A percentile compares a stretch with the other conserved stretches of the same genome.
Evolutionary conservation across 2,329 filamentous ascomycete species (phyloP).

Genomic region (Diplodia sapinea): DNA sequence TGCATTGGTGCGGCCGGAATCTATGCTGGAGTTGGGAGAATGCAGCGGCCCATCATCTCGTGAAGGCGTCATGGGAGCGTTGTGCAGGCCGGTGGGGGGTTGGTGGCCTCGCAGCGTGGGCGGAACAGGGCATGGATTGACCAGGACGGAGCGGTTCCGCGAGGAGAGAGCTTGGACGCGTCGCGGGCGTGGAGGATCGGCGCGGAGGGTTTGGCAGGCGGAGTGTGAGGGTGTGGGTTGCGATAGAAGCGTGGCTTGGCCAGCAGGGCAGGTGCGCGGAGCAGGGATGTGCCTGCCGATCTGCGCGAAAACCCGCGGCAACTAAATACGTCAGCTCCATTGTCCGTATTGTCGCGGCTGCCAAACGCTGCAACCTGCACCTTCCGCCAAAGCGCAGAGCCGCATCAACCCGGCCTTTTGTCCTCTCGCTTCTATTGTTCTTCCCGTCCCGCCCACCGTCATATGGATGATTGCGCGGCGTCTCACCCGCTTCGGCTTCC

Average conservation of each 20-base stretch:
- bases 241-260: conserved; percentile 29
- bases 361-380: not conserved
- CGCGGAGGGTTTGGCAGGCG: conserved; percentile 12
- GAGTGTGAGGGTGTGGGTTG: conserved; percentile 19
- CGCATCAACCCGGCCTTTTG: not conserved
- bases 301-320: conserved; percentile 19
- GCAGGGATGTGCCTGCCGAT: conserved; percentile 31
- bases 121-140: conserved; percentile 31
- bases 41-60: conserved; percentile 47
- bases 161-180: conserved; percentile 19
- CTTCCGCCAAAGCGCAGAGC: conserved; percentile 1
- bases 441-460: not conserved
- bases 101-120: conserved; percentile 27
- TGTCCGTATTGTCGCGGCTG: not conserved
- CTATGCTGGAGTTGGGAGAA: conserved; percentile 56
- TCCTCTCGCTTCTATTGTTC: not conserved
- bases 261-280: conserved; percentile 25
- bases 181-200: conserved; percentile 24
- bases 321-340: conserved; percentile 20
- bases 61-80: conserved; percentile 48
- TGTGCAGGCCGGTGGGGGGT: conserved; percentile 19
- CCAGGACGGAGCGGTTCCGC: conserved; percentile 8
- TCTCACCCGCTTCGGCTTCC: conserved; percentile 10
- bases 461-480: conserved; percentile 14
- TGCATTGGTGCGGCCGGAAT: conserved; percentile 62